These are phyloP conservation scores for Acanthamoeba royreba DNA, from an alignment of 208 protist species.

Conservation along the genomic window DNA sequence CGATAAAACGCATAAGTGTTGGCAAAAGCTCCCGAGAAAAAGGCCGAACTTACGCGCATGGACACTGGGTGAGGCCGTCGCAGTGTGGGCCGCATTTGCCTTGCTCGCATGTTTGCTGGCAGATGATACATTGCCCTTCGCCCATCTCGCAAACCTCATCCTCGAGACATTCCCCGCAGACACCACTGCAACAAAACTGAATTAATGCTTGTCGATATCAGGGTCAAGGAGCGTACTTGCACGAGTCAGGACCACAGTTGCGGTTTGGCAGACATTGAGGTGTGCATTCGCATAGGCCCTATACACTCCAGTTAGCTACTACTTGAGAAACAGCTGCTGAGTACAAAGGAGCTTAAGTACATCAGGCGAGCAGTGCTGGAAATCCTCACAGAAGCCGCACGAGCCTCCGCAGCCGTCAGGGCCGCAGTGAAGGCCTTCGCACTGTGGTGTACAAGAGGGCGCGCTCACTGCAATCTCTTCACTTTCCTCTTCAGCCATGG, in stretches of 20 bases:
- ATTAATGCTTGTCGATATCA: too few species aligned
- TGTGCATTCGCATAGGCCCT: conserved; percentile 22
- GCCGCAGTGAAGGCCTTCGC: neutral
- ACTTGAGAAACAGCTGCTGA: neutral
- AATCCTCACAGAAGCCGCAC: conserved; percentile 27
- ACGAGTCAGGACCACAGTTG: neutral
- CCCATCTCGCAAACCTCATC: neutral
- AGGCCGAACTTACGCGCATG: neutral
- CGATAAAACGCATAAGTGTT: neutral
- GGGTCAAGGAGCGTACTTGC: neutral
- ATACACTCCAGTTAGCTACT: neutral
- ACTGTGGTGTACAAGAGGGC: neutral
- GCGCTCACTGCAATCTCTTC: neutral
- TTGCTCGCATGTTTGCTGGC: neutral
- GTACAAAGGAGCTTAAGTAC: neutral
- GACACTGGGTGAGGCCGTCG: neutral
- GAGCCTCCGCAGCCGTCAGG: conserved; percentile 6
- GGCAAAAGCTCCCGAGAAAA: neutral
- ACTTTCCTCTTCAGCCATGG: neutral
- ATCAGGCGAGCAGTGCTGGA: conserved; percentile 29
- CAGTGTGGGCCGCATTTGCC: neutral
- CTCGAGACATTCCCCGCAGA: conserved; percentile 10
- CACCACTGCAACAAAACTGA: neutral
- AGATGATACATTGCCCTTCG: neutral
- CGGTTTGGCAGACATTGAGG: conserved; percentile 32